A percentile compares a stretch with the other conserved stretches of the same genome.
phyloP scores from a whole-genome alignment of 805 yeast species.

The Candida multigemmis region DNA sequence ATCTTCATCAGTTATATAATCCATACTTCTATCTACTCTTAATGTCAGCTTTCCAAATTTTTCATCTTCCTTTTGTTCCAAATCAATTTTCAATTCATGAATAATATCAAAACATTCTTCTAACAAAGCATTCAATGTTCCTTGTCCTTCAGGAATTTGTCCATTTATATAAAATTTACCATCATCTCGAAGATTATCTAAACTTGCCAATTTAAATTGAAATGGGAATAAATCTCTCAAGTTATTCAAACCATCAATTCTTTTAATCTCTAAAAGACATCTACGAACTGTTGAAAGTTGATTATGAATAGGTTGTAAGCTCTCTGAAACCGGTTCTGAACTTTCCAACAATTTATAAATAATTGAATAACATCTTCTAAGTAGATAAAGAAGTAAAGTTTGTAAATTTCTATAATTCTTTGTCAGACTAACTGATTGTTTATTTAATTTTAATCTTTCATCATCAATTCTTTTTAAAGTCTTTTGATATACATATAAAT shows the following conservation, averaged over 20 bases:
- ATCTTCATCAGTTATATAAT: slow-evolving; percentile 16
- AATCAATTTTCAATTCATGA: slow-evolving; percentile 82
- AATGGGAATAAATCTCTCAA: slow-evolving; percentile 91
- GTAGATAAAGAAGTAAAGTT: slow-evolving; percentile 56
- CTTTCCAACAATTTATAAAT: slow-evolving; percentile 84
- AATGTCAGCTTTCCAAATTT: slow-evolving; percentile 9
- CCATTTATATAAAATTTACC: slow-evolving; percentile 88
- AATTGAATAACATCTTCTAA: slow-evolving; percentile 85
- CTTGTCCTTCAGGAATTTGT: slow-evolving; percentile 97
- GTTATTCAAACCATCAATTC: slow-evolving; percentile 86
- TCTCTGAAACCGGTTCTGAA: slow-evolving; percentile 92
- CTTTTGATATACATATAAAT: slow-evolving; percentile 75
- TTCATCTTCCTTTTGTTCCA: slow-evolving; percentile 51
- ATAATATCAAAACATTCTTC: slow-evolving; percentile 93
- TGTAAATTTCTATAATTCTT: slow-evolving; percentile 25
- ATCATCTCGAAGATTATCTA: slow-evolving; percentile 79
- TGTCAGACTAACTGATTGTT: slow-evolving; percentile 5
- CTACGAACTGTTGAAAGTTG: slow-evolving; percentile 87
- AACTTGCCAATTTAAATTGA: slow-evolving; percentile 85
- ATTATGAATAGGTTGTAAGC: slow-evolving; percentile 87
- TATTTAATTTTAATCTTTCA: slow-evolving; percentile 39
- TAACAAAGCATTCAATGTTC: slow-evolving; percentile 79
- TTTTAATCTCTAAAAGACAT: slow-evolving; percentile 80
- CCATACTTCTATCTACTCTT: slow-evolving; percentile 6
- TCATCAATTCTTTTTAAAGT: slow-evolving; percentile 68